These are phyloP conservation scores for Pythium vanterpoolii DNA, from an alignment of 352 stramenopile genomes.

Conservation along the genomic window DNA sequence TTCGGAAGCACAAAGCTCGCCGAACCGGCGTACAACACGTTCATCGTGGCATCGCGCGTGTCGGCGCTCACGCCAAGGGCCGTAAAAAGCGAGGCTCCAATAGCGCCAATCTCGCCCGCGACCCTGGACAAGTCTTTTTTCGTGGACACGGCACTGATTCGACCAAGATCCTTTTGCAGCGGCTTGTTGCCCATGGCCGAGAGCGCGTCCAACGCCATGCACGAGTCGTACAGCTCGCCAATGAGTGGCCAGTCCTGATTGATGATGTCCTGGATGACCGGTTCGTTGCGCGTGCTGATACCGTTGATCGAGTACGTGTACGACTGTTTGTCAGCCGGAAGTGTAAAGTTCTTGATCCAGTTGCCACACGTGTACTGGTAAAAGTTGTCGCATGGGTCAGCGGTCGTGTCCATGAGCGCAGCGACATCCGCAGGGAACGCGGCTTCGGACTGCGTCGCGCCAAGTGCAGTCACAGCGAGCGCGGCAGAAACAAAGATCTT, in stretches of 20 bases:
- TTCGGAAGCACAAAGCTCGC: slow-evolving; percentile 77
- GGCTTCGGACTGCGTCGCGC: slow-evolving; percentile 10
- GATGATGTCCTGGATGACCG: slow-evolving; percentile 48
- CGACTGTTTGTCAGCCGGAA: slow-evolving; percentile 13
- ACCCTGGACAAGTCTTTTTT: slow-evolving; percentile 37
- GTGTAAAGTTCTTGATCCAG: slow-evolving; percentile 29
- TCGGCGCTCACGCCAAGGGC: slow-evolving; percentile 47
- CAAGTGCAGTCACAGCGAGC: slow-evolving; percentile 1
- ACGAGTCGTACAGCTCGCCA: slow-evolving; percentile 62
- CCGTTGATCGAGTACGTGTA: slow-evolving; percentile 45
- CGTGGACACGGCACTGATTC: slow-evolving; percentile 27
- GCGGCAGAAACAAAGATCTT: slow-evolving; percentile 17
- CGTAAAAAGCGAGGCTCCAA: slow-evolving; percentile 1
- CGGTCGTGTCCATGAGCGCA: slow-evolving; percentile 37
- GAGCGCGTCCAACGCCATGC: slow-evolving; percentile 37
- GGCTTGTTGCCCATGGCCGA: slow-evolving; percentile 33
- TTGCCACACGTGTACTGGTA: slow-evolving; percentile 58
- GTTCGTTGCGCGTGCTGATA: slow-evolving; percentile 46
- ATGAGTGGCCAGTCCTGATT: slow-evolving; percentile 58
- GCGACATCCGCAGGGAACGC: slow-evolving; percentile 31
- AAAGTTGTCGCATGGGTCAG: slow-evolving; percentile 66
- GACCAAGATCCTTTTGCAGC: slow-evolving; percentile 29
- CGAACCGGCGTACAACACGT: slow-evolving; percentile 71
- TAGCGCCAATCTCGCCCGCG: slow-evolving; percentile 24
- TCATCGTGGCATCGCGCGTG: slow-evolving; percentile 70